Evolutionary conservation across 352 stramenopile species (phyloP).

Genomic region (Phytophthora hybrid): DNA sequence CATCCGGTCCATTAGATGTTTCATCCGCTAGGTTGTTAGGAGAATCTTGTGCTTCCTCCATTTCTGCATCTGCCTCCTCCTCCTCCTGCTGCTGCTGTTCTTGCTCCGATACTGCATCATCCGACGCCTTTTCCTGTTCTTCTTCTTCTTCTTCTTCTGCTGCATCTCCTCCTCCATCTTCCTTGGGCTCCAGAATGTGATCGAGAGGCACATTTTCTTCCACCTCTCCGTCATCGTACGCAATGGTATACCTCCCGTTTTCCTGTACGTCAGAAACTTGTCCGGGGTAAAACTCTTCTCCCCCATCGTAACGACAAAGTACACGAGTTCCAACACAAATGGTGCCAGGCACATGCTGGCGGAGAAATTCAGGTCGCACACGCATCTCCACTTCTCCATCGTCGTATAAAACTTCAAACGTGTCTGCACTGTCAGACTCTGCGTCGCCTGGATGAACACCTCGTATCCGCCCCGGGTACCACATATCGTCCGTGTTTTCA

Average conservation of each 20-base stretch:
- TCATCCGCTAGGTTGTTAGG: slow-evolving; percentile 6
- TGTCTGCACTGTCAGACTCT: slow-evolving; percentile 14
- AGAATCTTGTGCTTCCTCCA: slow-evolving; percentile 20
- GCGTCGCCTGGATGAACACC: slow-evolving; percentile 37
- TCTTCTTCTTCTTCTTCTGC: neutral
- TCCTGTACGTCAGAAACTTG: slow-evolving; percentile 69
- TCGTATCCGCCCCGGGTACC: slow-evolving; percentile 71
- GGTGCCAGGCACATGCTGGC: slow-evolving; percentile 66
- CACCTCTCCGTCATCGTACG: slow-evolving; percentile 87
- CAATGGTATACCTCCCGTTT: slow-evolving; percentile 73
- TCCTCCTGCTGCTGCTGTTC: slow-evolving; percentile 15
- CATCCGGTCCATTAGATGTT: neutral
- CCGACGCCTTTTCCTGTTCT: slow-evolving; percentile 29
- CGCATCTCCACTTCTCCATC: slow-evolving; percentile 70
- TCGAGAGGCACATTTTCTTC: slow-evolving; percentile 63
- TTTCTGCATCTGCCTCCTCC: slow-evolving; percentile 14
- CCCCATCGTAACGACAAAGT: slow-evolving; percentile 68
- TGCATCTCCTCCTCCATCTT: slow-evolving; percentile 1
- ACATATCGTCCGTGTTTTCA: slow-evolving; percentile 80
- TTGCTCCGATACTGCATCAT: slow-evolving; percentile 3
- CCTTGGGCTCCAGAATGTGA: slow-evolving; percentile 55
- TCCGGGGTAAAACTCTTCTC: slow-evolving; percentile 77
- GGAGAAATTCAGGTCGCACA: slow-evolving; percentile 54
- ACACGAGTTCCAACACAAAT: slow-evolving; percentile 80
- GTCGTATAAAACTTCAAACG: slow-evolving; percentile 78